Evolutionary conservation across 495 filamentous ascomycete species (phyloP).

Genomic region (Tuber umbilicatum): DNA sequence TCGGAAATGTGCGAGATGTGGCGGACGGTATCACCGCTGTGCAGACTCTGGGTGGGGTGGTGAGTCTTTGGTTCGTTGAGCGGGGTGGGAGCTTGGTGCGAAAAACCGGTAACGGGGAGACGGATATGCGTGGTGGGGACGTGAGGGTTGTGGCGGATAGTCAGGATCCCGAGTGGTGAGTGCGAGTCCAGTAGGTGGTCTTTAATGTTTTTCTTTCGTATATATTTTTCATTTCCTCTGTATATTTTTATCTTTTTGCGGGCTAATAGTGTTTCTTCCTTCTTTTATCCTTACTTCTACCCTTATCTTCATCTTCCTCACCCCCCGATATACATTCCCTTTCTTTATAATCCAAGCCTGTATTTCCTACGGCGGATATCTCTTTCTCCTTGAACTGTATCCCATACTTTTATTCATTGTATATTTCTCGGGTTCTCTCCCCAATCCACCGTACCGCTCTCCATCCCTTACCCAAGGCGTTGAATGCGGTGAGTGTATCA

Average conservation of each 20-base stretch:
- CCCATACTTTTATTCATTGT: not conserved
- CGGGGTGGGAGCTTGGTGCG: not conserved
- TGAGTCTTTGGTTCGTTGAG: not conserved
- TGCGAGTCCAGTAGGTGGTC: not conserved
- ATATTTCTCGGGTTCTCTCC: not conserved
- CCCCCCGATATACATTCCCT: not conserved
- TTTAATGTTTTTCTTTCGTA: not conserved
- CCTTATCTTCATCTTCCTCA: not conserved
- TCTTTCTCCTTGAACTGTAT: not conserved
- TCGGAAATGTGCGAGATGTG: not conserved
- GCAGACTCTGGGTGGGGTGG: not conserved
- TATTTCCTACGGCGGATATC: no score
- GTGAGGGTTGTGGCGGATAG: not conserved
- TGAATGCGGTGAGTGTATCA: not conserved
- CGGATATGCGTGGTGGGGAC: not conserved
- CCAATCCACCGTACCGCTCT: not conserved
- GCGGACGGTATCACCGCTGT: not conserved
- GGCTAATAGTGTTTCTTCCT: no score
- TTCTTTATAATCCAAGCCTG: not conserved
- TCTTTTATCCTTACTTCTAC: no score
- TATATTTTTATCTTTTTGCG: not conserved
- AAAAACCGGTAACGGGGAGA: not conserved
- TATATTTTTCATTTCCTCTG: not conserved
- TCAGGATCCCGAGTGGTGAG: not conserved
- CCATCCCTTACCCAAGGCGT: not conserved